Percentiles rank a stretch among this genome's conserved stretches.
phyloP scores from a whole-genome alignment of 2,329 filamentous ascomycete species.

The Orbilia blumenaviensis region DNA sequence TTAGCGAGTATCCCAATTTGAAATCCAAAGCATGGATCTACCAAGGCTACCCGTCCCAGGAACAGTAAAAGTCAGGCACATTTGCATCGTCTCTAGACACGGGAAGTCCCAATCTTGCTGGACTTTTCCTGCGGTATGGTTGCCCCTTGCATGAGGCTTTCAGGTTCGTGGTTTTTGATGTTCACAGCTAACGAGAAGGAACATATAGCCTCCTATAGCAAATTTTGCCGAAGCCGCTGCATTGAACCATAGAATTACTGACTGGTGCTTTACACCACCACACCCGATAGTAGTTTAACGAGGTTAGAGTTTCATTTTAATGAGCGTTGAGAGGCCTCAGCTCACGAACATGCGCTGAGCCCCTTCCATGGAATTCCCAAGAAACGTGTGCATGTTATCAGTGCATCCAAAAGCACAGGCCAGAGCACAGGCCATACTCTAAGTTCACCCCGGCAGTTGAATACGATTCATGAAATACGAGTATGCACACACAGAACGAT shows the following conservation, averaged over 20 bases:
- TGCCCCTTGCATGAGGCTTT: constrained; percentile 51
- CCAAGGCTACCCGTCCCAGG: constrained; percentile 1
- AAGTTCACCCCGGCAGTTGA: not conserved
- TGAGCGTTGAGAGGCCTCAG: constrained; percentile 18
- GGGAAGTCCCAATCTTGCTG: constrained; percentile 13
- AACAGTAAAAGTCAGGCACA: constrained; percentile 15
- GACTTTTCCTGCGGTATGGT: constrained; percentile 15
- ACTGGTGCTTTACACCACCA: constrained; percentile 30
- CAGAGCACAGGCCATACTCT: constrained; percentile 11
- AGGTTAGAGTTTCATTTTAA: constrained; percentile 16
- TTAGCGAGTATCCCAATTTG: not conserved
- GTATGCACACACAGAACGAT: too few species aligned
- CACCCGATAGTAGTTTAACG: too few species aligned
- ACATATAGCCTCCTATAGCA: not conserved
- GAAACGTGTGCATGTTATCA: not conserved
- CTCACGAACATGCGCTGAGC: not conserved
- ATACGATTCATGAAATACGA: constrained; percentile 12
- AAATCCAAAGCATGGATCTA: not conserved
- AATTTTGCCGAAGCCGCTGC: constrained; percentile 21
- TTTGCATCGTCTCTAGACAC: constrained; percentile 2
- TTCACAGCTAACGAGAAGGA: not conserved
- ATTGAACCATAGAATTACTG: constrained; percentile 19
- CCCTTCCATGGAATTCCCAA: not conserved
- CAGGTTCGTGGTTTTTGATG: not conserved
- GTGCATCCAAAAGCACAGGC: constrained; percentile 24